Base-by-base conservation (phyloP, 768 basidiomycete genomes). In the Xanthoconium stramineum region DNA sequence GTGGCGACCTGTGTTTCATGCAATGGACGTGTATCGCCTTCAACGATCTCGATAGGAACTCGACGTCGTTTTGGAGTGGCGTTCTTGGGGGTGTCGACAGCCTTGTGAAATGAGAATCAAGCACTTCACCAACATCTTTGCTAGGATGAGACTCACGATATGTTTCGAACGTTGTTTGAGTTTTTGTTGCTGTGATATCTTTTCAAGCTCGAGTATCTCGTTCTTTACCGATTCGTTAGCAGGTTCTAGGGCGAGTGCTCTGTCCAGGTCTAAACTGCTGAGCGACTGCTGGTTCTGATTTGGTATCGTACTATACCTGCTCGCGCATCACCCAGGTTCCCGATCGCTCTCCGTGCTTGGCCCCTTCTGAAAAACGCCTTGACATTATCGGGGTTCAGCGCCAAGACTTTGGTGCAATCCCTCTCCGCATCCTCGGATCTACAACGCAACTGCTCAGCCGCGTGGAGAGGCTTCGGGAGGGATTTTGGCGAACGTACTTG, bases 311-410 rank as follows among this genome's bases (percentile, higher is more conserved):
- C 49, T 53, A 42, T 53, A 69, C 94, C 93, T 62, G 76, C 70
- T 47, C 78, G 75, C 2, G 91, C 92, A 3, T 83, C 86, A 3
- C 71, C 64, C 11, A 84, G 62, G 46, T 79, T 80, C 24, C 75
- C 81, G 60, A 88, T 63, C 5, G 74, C 83, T 13, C 77, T 69
- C 43, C 87, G 75, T 2, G 93, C 91, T 67, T 95, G 86, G 0
- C 80, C 87, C 65, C 92, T 76, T 57, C 94, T 76, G 65, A 89
- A 96, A 35, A 89, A 65, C 0, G 86, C 94, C 61, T 96, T 96
- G 28, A 86, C 83, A 63, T 91, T 94, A 29, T 74, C 74, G 6
- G 72, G 56, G 48, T 76, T 81, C 24, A 91, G 67, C 2, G 59
- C 60, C 32, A 96, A 70, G 2, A 83, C 88, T 7, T 76, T 80